Evolutionary conservation across 805 yeast genomes (phyloP).

Genomic region (Teunomyces stri): DNA sequence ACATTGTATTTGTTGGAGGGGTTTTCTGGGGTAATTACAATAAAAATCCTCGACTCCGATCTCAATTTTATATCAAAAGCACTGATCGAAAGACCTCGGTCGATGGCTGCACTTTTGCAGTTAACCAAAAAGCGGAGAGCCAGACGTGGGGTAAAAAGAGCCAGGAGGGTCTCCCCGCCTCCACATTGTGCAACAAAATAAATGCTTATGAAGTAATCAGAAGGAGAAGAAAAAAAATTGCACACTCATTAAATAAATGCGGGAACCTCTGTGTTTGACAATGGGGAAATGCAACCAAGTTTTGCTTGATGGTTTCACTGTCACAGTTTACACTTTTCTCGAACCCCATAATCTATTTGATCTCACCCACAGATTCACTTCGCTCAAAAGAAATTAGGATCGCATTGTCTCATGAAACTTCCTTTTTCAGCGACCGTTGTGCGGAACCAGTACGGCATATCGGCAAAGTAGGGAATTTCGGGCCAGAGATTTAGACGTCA

Average conservation of each 20-base stretch:
- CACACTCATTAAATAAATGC: too few species aligned
- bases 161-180: not conserved
- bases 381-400: not conserved
- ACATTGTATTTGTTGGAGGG: not conserved
- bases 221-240: too few species aligned
- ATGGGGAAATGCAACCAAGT: too few species aligned
- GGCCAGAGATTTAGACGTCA: not conserved
- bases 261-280: too few species aligned
- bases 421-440: not conserved
- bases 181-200: not conserved
- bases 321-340: too few species aligned
- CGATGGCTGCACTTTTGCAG: not conserved
- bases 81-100: not conserved
- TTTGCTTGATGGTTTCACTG: too few species aligned
- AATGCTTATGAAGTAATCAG: not conserved
- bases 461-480: not conserved
- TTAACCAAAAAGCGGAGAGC: not conserved
- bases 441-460: not conserved
- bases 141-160: not conserved
- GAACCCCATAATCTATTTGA: too few species aligned
- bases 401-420: not conserved
- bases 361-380: too few species aligned
- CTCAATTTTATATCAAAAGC: not conserved
- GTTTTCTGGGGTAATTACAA: not conserved
- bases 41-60: not conserved